Conservation (phyloP, 768 basidiomycete species). For the Leccinum variicolor region DNA sequence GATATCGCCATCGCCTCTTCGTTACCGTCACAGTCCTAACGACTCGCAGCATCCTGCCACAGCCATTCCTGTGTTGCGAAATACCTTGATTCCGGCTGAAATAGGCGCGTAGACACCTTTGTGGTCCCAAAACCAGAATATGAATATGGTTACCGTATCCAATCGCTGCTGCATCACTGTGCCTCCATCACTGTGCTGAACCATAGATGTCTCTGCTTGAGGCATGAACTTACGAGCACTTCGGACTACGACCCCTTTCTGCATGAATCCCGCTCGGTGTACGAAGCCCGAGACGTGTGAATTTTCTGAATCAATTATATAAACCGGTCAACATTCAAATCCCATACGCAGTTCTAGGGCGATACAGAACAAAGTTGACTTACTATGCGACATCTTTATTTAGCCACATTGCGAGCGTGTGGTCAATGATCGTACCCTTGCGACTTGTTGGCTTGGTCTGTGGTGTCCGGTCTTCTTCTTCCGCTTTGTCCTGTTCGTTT, state of each 20-base stretch:
- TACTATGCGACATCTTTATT: too few relatives aligned
- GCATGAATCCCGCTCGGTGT: background rate
- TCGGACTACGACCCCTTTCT: background rate
- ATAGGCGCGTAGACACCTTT: background rate
- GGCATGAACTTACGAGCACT: background rate
- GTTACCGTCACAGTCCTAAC: background rate
- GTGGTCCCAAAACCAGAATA: background rate
- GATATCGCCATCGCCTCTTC: background rate
- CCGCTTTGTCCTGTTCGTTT: slow-evolving; percentile 2
- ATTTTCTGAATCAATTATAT: too few relatives aligned
- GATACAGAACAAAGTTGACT: too few relatives aligned
- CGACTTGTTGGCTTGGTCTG: background rate
- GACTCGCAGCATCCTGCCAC: background rate
- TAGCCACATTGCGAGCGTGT: too few relatives aligned
- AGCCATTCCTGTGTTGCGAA: background rate
- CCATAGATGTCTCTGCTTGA: background rate
- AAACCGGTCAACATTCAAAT: too few relatives aligned
- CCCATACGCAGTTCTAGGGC: too few relatives aligned
- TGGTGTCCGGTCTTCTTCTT: slow-evolving; percentile 5
- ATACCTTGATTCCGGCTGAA: background rate
- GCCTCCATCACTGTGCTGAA: background rate
- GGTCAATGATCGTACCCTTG: too few relatives aligned
- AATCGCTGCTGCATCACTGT: background rate
- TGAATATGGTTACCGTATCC: background rate
- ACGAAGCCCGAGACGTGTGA: too few relatives aligned